Evolutionary conservation across 2,329 filamentous ascomycete species (phyloP).

Genomic region (Phialemonium atrogriseum): DNA sequence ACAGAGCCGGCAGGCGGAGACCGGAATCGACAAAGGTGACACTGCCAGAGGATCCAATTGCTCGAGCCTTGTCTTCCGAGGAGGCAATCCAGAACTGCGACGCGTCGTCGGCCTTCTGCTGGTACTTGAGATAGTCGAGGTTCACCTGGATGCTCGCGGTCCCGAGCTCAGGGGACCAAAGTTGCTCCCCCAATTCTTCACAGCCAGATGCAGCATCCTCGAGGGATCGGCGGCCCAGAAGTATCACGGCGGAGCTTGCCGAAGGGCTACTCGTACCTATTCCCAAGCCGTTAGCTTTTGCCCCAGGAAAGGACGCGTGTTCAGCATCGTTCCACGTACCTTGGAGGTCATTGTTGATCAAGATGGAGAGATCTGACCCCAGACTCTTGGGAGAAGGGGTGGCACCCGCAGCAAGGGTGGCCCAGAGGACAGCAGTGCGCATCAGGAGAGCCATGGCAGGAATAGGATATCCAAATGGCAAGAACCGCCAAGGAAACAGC

Average conservation of each 20-base stretch:
- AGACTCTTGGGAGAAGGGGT: conserved; percentile 26
- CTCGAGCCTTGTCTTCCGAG: conserved; percentile 10
- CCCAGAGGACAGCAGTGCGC: conserved; percentile 10
- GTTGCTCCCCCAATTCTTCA: conserved; percentile 27
- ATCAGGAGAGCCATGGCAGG: conserved; percentile 9
- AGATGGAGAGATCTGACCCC: conserved; percentile 25
- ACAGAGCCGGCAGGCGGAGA: conserved; percentile 25
- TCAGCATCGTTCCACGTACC: too few species aligned
- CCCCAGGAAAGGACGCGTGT: too few species aligned
- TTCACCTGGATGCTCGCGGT: conserved; percentile 20
- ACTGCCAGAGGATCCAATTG: conserved; percentile 19
- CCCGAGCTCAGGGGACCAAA: conserved; percentile 23
- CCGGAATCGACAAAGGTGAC: conserved; percentile 10
- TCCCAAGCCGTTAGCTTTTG: conserved; percentile 1
- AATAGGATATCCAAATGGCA: too few species aligned
- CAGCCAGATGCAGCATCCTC: conserved; percentile 22
- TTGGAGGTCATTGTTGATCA: conserved; percentile 32
- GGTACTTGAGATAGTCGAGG: conserved; percentile 27
- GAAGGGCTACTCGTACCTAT: conserved; percentile 23
- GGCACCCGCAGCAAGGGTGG: conserved; percentile 12
- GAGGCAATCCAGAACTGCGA: conserved; percentile 28
- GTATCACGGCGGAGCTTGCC: conserved; percentile 24
- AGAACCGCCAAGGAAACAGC: too few species aligned
- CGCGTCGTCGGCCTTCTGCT: conserved; percentile 13
- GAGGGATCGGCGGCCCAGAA: conserved; percentile 21